Conservation (phyloP, 2,329 filamentous ascomycete genomes). For the Epicoccum nigrum region DNA sequence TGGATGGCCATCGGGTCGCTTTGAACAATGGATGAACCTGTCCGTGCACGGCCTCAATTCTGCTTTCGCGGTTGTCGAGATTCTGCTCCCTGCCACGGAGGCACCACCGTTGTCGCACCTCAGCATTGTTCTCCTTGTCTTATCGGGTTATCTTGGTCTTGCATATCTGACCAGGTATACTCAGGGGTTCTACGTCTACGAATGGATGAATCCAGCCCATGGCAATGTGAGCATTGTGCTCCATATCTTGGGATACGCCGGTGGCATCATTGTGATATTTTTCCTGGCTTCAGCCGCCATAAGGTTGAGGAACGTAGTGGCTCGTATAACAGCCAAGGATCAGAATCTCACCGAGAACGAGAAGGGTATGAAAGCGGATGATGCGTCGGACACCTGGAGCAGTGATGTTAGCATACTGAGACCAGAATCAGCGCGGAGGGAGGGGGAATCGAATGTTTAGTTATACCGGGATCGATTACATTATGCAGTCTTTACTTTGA, state of each 20-base stretch:
- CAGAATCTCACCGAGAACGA: constrained; percentile 13
- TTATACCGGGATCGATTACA: no score
- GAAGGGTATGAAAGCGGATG: constrained; percentile 20
- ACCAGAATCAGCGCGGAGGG: constrained; percentile 5
- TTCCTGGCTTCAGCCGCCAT: constrained; percentile 23
- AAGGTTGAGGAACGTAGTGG: constrained; percentile 20
- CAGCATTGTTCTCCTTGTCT: constrained; percentile 67
- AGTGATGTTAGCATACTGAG: constrained; percentile 15
- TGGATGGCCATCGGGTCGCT: constrained; percentile 50
- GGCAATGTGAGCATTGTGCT: constrained; percentile 28
- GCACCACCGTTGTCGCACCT: constrained; percentile 68
- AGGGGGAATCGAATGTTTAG: constrained; percentile 11
- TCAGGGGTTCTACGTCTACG: constrained; percentile 75
- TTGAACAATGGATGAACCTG: constrained; percentile 62
- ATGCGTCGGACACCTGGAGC: constrained; percentile 22
- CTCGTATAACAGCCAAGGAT: constrained; percentile 8
- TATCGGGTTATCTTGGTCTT: constrained; percentile 72
- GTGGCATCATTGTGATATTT: constrained; percentile 27
- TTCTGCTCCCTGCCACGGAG: constrained; percentile 69
- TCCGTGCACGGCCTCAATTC: constrained; percentile 78
- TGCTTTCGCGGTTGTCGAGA: constrained; percentile 72
- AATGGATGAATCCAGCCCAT: constrained; percentile 50
- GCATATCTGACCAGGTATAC: constrained; percentile 74
- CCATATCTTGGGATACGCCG: constrained; percentile 33
- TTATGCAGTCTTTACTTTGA: no score